Percentiles rank a stretch among this genome's conserved stretches.
These are phyloP conservation scores for Neurospora cerealis DNA, from an alignment of 495 filamentous ascomycete genomes.

Conservation along the genomic window DNA sequence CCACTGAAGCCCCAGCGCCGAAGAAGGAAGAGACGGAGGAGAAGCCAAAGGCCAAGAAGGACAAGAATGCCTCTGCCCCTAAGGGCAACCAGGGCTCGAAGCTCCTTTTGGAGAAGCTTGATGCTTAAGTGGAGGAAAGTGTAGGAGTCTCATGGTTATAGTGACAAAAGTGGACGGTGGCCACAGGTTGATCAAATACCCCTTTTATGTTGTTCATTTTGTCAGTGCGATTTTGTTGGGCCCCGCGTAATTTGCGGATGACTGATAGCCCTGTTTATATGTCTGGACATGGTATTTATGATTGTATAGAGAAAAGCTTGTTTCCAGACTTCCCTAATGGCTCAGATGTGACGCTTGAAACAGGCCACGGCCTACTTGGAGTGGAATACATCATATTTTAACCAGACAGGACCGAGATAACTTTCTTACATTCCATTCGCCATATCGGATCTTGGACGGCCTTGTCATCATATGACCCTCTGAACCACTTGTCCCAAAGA, in stretches of 20 bases:
- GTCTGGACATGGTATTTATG: neutral
- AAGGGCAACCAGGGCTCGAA: constrained; percentile 46
- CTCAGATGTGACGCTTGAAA: neutral
- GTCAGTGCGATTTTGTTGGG: neutral
- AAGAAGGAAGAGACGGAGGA: constrained; percentile 24
- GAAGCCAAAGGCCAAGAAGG: constrained; percentile 23
- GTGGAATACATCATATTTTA: neutral
- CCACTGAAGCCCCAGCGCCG: constrained; percentile 30
- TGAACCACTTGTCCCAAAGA: neutral
- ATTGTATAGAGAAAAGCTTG: neutral
- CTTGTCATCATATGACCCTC: neutral
- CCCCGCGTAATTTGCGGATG: neutral
- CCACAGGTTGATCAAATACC: neutral
- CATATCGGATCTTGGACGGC: neutral
- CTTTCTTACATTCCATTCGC: neutral
- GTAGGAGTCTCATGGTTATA: neutral
- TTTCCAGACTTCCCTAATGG: neutral
- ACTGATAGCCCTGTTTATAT: constrained; percentile 5
- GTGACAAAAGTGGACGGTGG: neutral
- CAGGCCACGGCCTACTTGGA: neutral
- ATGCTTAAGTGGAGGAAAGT: neutral
- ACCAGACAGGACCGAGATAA: neutral
- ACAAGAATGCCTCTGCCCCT: neutral
- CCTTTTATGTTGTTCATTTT: neutral
- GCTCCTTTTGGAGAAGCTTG: constrained; percentile 2